phyloP scores from a whole-genome alignment of 2,329 filamentous ascomycete species.

The Periconia sp. region DNA sequence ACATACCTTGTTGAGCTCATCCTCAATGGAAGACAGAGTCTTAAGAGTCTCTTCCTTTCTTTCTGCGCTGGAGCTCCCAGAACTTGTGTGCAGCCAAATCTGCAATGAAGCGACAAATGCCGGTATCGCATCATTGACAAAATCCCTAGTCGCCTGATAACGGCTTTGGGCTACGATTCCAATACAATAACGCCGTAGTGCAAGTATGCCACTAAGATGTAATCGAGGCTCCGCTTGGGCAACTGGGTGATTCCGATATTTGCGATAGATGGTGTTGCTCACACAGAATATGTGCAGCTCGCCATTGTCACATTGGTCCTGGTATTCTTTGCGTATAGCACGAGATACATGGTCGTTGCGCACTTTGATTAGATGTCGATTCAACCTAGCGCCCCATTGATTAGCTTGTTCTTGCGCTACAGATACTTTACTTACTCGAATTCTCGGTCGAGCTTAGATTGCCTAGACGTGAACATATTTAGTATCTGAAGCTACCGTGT shows the following conservation, averaged over 20 bases:
- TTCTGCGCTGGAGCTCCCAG: slow-evolving; percentile 42
- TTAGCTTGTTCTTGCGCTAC: neutral
- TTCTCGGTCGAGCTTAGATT: slow-evolving; percentile 13
- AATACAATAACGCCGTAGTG: slow-evolving; percentile 49
- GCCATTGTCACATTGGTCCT: slow-evolving; percentile 16
- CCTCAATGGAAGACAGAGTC: slow-evolving; percentile 37
- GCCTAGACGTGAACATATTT: neutral
- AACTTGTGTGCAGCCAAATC: slow-evolving; percentile 51
- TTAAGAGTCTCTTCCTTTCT: slow-evolving; percentile 37
- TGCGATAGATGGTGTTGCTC: slow-evolving; percentile 50
- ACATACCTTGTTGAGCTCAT: slow-evolving; percentile 34
- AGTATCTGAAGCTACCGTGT: neutral
- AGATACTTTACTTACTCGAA: slow-evolving; percentile 14
- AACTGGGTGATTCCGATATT: slow-evolving; percentile 30
- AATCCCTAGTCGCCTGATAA: slow-evolving; percentile 38
- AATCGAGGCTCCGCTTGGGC: slow-evolving; percentile 36
- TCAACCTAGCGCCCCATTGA: slow-evolving; percentile 23
- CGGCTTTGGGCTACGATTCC: slow-evolving; percentile 50
- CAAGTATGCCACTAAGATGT: slow-evolving; percentile 47
- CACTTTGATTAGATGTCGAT: slow-evolving; percentile 39
- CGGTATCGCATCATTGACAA: slow-evolving; percentile 47
- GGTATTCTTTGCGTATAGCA: slow-evolving; percentile 34
- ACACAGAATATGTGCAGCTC: slow-evolving; percentile 47
- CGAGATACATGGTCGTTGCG: slow-evolving; percentile 43
- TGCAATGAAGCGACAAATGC: slow-evolving; percentile 45